phyloP scores from a whole-genome alignment of 257 asterid species.

The Solanum boliviense region DNA sequence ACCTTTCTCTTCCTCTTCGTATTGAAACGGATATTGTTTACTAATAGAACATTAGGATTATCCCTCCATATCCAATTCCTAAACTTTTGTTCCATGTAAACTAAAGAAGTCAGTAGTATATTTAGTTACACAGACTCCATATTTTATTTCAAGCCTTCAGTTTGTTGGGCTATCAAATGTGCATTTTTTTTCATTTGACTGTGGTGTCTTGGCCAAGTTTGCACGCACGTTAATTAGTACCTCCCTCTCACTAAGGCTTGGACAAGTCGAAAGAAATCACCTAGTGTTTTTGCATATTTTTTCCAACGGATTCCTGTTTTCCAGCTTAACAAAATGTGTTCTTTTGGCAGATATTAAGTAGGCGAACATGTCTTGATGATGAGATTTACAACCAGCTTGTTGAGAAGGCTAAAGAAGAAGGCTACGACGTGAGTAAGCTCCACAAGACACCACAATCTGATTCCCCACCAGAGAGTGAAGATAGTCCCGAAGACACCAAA shows the following conservation, averaged over 20 bases:
- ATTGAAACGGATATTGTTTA: neutral
- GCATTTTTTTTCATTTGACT: neutral
- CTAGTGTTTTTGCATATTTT: neutral
- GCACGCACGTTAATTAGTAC: neutral
- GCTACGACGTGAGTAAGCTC: slow-evolving; percentile 73
- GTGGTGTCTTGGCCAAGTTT: neutral
- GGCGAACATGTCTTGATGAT: slow-evolving; percentile 38
- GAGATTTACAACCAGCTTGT: slow-evolving; percentile 39
- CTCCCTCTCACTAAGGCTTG: neutral
- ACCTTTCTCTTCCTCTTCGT: neutral
- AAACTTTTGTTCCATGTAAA: neutral
- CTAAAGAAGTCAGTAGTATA: neutral
- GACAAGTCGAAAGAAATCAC: neutral
- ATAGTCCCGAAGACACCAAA: slow-evolving; percentile 30
- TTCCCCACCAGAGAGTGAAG: slow-evolving; percentile 41
- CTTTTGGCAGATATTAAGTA: slow-evolving; percentile 44
- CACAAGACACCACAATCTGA: slow-evolving; percentile 56
- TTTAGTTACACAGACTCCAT: neutral
- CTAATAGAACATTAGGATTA: neutral
- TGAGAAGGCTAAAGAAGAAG: slow-evolving; percentile 47
- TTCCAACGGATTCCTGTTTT: neutral
- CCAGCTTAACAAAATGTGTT: neutral
- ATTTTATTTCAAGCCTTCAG: neutral
- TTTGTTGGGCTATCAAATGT: neutral
- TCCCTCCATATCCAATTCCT: neutral